These are phyloP conservation scores for Trichoderma lentiforme DNA, from an alignment of 2,329 filamentous ascomycete species.

Conservation along the genomic window DNA sequence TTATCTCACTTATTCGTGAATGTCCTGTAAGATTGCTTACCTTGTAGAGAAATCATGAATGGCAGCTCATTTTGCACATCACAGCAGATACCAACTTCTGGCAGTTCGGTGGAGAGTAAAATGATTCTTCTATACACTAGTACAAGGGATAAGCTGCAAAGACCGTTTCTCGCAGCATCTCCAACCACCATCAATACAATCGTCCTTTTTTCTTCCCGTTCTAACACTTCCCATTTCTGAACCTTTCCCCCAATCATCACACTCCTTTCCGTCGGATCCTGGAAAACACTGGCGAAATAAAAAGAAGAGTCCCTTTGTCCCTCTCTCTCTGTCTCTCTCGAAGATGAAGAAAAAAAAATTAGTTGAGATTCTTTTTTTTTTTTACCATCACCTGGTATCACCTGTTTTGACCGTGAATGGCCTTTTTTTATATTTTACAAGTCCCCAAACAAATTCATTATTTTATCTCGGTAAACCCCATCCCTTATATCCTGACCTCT, in stretches of 20 bases:
- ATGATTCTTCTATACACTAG: constrained; percentile 39
- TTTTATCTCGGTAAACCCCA: neutral
- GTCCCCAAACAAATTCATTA: neutral
- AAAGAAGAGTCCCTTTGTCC: neutral
- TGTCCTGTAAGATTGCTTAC: neutral
- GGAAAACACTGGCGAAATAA: neutral
- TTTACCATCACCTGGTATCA: neutral
- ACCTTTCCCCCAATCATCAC: neutral
- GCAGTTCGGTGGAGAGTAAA: constrained; percentile 17
- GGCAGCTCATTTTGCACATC: neutral
- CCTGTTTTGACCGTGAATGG: neutral
- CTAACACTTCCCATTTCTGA: neutral
- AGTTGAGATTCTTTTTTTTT: neutral
- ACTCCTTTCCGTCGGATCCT: neutral
- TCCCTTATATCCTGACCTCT: neutral
- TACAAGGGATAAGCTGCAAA: constrained; percentile 28
- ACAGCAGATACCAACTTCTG: neutral
- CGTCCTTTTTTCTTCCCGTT: neutral
- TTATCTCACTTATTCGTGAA: neutral
- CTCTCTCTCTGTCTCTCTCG: neutral
- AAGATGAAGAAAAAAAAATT: neutral
- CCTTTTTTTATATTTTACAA: neutral
- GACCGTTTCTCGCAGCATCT: neutral
- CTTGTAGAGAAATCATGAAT: neutral
- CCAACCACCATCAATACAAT: constrained; percentile 16